Percentiles rank a stretch among this genome's conserved stretches.
phyloP scores from a whole-genome alignment of 2,329 filamentous ascomycete species.

The Aschersonia sp. region DNA sequence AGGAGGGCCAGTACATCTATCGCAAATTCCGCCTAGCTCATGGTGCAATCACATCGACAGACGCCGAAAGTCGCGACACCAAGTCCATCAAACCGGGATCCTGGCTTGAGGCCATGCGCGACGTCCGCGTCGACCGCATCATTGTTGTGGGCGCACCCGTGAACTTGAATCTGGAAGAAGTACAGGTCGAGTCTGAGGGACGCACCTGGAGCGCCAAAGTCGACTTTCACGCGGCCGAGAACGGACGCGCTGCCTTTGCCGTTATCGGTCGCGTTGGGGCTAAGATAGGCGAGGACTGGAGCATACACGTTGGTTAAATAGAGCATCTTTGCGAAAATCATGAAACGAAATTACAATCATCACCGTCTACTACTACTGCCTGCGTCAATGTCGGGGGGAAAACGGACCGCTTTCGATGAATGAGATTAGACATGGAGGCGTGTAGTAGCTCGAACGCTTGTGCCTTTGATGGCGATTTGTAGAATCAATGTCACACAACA shows the following conservation, averaged over 20 bases:
- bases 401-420: not conserved
- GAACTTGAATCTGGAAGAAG: constrained; percentile 52
- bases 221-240: constrained; percentile 38
- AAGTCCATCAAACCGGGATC: constrained; percentile 44
- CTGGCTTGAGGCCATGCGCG: constrained; percentile 67
- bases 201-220: constrained; percentile 42
- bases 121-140: constrained; percentile 71
- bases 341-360: not conserved
- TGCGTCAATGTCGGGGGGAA: not conserved
- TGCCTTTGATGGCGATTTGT: too few species aligned
- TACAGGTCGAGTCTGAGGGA: constrained; percentile 39
- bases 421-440: too few species aligned
- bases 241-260: constrained; percentile 34
- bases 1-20: constrained; percentile 78
- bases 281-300: constrained; percentile 40
- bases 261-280: constrained; percentile 36
- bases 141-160: constrained; percentile 68
- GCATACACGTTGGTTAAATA: constrained; percentile 15
- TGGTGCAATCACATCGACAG: constrained; percentile 51
- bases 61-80: constrained; percentile 41
- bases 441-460: too few species aligned
- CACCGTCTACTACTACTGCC: not conserved
- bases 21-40: constrained; percentile 57
- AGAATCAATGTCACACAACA: too few species aligned
- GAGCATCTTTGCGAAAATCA: not conserved